Evolutionary conservation across 805 yeast genomes (phyloP).

Genomic region (Yamadazyma olivae): DNA sequence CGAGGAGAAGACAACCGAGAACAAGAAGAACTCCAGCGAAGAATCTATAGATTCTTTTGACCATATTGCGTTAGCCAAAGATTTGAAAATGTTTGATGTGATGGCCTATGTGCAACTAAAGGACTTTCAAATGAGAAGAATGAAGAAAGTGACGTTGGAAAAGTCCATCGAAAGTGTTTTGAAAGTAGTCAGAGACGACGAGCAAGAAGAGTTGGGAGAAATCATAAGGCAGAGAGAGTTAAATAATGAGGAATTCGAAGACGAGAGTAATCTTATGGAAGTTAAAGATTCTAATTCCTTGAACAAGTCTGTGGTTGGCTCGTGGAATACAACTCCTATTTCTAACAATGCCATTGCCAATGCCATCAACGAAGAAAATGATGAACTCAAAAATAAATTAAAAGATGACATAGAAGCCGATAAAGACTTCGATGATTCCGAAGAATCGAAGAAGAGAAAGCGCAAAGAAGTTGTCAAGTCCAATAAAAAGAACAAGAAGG

Average conservation of each 20-base stretch:
- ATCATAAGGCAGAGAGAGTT: slow-evolving; percentile 16
- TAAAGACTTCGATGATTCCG: slow-evolving; percentile 13
- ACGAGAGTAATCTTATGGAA: slow-evolving; percentile 53
- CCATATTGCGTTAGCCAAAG: slow-evolving; percentile 59
- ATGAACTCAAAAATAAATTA: background rate
- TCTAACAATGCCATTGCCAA: slow-evolving; percentile 1
- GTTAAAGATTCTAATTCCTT: slow-evolving; percentile 63
- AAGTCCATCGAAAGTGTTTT: slow-evolving; percentile 62
- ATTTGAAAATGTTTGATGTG: slow-evolving; percentile 50
- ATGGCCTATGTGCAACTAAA: slow-evolving; percentile 58
- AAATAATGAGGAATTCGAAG: slow-evolving; percentile 36
- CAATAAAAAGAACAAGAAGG: slow-evolving; percentile 33
- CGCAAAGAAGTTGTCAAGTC: slow-evolving; percentile 41
- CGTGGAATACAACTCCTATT: slow-evolving; percentile 49
- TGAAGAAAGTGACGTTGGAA: slow-evolving; percentile 62
- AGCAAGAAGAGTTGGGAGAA: slow-evolving; percentile 51
- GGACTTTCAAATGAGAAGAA: slow-evolving; percentile 65
- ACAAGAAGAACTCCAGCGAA: slow-evolving; percentile 25
- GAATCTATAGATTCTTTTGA: slow-evolving; percentile 34
- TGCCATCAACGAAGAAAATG: background rate
- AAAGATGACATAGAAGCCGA: slow-evolving; percentile 3
- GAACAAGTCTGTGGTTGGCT: slow-evolving; percentile 71
- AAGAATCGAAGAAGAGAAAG: slow-evolving; percentile 45
- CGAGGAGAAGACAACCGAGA: slow-evolving; percentile 56
- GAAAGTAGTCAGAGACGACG: slow-evolving; percentile 55